These are phyloP conservation scores for Penicillium canescens DNA, from an alignment of 495 filamentous ascomycete genomes.

Conservation along the genomic window DNA sequence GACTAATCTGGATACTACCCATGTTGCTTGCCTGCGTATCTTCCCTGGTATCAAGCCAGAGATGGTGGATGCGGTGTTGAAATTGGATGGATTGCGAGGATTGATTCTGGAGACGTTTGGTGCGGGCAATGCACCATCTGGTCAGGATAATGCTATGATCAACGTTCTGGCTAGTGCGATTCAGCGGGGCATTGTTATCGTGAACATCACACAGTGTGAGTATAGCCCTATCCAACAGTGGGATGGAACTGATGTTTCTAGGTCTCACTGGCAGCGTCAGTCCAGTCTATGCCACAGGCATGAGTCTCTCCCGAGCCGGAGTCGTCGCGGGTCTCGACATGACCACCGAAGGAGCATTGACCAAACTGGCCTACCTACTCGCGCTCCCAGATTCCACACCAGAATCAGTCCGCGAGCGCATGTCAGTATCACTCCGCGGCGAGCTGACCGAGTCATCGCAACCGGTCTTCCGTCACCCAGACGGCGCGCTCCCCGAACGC, in stretches of 20 bases:
- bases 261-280: slow-evolving; percentile 81
- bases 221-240: too few relatives aligned
- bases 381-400: slow-evolving; percentile 63
- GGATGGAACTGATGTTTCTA: slow-evolving; percentile 10
- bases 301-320: slow-evolving; percentile 79
- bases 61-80: slow-evolving; percentile 88
- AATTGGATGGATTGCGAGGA: slow-evolving; percentile 74
- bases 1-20: slow-evolving; percentile 76
- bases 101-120: slow-evolving; percentile 94
- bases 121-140: slow-evolving; percentile 87
- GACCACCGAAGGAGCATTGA: slow-evolving; percentile 90
- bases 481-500: slow-evolving; percentile 47
- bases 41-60: slow-evolving; percentile 95
- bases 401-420: slow-evolving; percentile 63
- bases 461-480: slow-evolving; percentile 70
- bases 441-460: slow-evolving; percentile 78
- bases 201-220: slow-evolving; percentile 92
- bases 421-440: slow-evolving; percentile 77
- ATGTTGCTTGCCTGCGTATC: slow-evolving; percentile 90
- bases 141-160: slow-evolving; percentile 79
- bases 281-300: slow-evolving; percentile 89
- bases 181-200: slow-evolving; percentile 77
- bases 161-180: slow-evolving; percentile 78
- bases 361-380: slow-evolving; percentile 88
- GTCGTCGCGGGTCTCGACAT: slow-evolving; percentile 92